These are phyloP conservation scores for Marchantia paleacea DNA, from an alignment of 225 moss, liverwort and hornwort genomes.

Conservation along the genomic window DNA sequence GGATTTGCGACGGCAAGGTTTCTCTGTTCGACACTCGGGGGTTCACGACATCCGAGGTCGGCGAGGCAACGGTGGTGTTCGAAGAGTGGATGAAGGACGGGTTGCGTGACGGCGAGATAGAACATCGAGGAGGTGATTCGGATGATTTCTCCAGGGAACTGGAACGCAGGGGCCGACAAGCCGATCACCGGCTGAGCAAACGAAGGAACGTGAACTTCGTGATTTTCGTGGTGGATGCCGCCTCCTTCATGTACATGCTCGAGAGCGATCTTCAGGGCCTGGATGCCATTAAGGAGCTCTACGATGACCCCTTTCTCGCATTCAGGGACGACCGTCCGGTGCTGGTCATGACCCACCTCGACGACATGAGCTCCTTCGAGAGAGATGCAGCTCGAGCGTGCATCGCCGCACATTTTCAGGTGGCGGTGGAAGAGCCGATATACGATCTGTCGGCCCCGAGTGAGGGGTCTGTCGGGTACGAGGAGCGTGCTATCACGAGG, in stretches of 20 bases:
- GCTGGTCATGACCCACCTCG: slow-evolving; percentile 71
- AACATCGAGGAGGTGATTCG: slow-evolving; percentile 13
- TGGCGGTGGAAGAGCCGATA: slow-evolving; percentile 57
- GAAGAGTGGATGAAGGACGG: slow-evolving; percentile 66
- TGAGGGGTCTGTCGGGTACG: neutral
- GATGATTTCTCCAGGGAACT: slow-evolving; percentile 24
- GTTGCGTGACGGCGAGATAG: slow-evolving; percentile 49
- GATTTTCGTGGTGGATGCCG: slow-evolving; percentile 62
- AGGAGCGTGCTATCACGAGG: neutral
- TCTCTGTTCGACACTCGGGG: slow-evolving; percentile 72
- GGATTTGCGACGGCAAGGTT: slow-evolving; percentile 44
- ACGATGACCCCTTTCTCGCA: slow-evolving; percentile 57
- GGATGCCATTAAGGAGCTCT: slow-evolving; percentile 49
- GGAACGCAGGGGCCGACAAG: slow-evolving; percentile 58
- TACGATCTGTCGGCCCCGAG: slow-evolving; percentile 53
- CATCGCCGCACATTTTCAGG: slow-evolving; percentile 60
- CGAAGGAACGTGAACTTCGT: slow-evolving; percentile 59
- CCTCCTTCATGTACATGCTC: slow-evolving; percentile 37
- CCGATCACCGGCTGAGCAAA: slow-evolving; percentile 54
- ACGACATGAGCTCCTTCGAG: slow-evolving; percentile 51
- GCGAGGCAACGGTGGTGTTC: slow-evolving; percentile 45
- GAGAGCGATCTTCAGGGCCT: slow-evolving; percentile 37
- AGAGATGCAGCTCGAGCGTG: slow-evolving; percentile 42
- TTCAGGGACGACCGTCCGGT: slow-evolving; percentile 75
- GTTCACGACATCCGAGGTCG: slow-evolving; percentile 56